Percentiles rank a stretch among this genome's conserved stretches.
These are phyloP conservation scores for Plasmodium sp. DNA, from an alignment of 169 alveolate genomes.

Conservation along the genomic window DNA sequence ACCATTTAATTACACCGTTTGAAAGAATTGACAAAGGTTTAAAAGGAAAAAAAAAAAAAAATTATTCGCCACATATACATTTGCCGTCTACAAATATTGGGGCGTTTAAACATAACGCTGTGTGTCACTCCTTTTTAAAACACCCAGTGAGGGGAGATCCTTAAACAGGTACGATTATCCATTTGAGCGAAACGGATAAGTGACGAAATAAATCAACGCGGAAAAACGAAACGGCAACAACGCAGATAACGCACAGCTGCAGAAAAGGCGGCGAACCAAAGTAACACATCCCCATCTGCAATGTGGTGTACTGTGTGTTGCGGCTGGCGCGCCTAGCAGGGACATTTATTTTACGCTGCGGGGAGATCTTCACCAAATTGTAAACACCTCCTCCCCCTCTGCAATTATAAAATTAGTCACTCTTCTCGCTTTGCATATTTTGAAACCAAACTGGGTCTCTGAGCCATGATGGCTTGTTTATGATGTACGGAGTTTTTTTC, in stretches of 20 bases:
- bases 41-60: background rate
- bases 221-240: background rate
- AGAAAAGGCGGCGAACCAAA: background rate
- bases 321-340: no score
- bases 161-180: background rate
- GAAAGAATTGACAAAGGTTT: background rate
- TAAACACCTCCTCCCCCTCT: background rate
- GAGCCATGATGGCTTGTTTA: conserved; percentile 68
- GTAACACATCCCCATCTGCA: background rate
- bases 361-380: background rate
- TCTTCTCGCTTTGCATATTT: conserved; percentile 31
- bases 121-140: background rate
- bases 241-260: background rate
- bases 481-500: conserved; percentile 57
- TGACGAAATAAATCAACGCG: background rate
- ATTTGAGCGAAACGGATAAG: background rate
- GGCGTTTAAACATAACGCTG: background rate
- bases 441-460: conserved; percentile 67
- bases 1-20: background rate
- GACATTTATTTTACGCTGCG: background rate
- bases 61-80: background rate
- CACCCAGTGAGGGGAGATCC: background rate
- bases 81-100: background rate
- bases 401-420: conserved; percentile 1
- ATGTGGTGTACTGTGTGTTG: background rate